Evolutionary conservation across 2,329 filamentous ascomycete species (phyloP).

Genomic region (Boeremia exigua): DNA sequence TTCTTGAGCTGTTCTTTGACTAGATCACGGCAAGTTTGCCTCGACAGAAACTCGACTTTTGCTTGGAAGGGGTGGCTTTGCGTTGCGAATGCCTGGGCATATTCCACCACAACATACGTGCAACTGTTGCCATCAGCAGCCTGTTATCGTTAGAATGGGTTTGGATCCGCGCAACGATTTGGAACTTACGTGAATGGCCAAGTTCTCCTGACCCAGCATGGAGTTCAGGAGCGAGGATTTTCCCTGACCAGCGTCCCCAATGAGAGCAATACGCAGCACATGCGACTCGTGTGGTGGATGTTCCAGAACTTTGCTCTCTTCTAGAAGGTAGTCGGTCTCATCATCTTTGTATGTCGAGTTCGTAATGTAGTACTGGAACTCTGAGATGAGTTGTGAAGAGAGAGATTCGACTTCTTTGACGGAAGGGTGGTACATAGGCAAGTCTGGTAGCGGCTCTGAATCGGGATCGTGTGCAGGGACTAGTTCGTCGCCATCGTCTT

Average conservation of each 20-base stretch:
- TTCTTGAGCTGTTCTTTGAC: slow-evolving; percentile 5
- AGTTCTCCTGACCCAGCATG: slow-evolving; percentile 17
- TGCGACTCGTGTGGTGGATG: slow-evolving; percentile 4
- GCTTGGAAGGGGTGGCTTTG: not conserved
- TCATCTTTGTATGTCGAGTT: not conserved
- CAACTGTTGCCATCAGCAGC: slow-evolving; percentile 3
- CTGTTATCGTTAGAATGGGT: slow-evolving; percentile 15
- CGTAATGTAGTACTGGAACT: not conserved
- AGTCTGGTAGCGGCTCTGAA: slow-evolving; percentile 8
- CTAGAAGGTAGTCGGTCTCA: slow-evolving; percentile 11
- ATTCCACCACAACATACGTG: slow-evolving; percentile 1
- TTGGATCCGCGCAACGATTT: no score
- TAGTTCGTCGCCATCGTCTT: not conserved
- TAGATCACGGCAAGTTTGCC: not conserved
- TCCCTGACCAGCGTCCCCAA: slow-evolving; percentile 26
- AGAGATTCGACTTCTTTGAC: slow-evolving; percentile 8
- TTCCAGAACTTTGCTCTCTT: slow-evolving; percentile 1
- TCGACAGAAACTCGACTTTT: not conserved
- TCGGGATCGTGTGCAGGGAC: slow-evolving; percentile 15
- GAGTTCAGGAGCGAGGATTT: slow-evolving; percentile 27
- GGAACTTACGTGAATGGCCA: slow-evolving; percentile 19
- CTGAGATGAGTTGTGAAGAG: not conserved
- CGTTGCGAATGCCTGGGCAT: not conserved
- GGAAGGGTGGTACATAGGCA: slow-evolving; percentile 27
- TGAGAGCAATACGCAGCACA: slow-evolving; percentile 14